Evolutionary conservation across 345 rosid species (phyloP).

Genomic region (Sisymbrium altissimum): DNA sequence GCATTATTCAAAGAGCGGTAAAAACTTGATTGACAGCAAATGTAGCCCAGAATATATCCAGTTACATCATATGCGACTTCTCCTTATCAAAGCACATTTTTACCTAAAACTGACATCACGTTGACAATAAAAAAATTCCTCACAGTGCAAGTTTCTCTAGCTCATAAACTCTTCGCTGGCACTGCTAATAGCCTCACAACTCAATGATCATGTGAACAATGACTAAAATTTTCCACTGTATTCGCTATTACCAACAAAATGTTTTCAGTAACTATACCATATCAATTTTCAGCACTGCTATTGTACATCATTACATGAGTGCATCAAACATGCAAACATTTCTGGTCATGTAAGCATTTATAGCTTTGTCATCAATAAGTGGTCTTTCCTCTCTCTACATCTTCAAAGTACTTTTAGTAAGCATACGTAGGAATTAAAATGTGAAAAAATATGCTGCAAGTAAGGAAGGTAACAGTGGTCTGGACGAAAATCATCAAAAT

Average conservation of each 20-base stretch:
- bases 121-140: background rate
- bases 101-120: background rate
- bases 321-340: slow-evolving; percentile 4
- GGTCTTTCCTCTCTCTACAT: background rate
- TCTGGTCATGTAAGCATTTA: slow-evolving; percentile 11
- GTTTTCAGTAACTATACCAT: slow-evolving; percentile 1
- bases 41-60: slow-evolving; percentile 4
- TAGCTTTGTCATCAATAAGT: slow-evolving; percentile 8
- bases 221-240: background rate
- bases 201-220: background rate
- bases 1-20: background rate
- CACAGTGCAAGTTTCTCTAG: background rate
- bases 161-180: background rate
- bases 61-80: background rate
- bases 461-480: background rate
- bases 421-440: background rate
- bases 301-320: slow-evolving; percentile 3
- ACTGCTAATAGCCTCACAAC: background rate
- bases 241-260: slow-evolving; percentile 5
- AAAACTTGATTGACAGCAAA: background rate
- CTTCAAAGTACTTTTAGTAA: background rate
- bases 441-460: slow-evolving; percentile 9
- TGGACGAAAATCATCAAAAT: slow-evolving; percentile 5
- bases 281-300: background rate
- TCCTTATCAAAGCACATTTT: background rate